A percentile compares a stretch with the other conserved stretches of the same genome.
Evolutionary conservation across 768 basidiomycete genomes (phyloP).

Genomic region (Lactifluus volemus): DNA sequence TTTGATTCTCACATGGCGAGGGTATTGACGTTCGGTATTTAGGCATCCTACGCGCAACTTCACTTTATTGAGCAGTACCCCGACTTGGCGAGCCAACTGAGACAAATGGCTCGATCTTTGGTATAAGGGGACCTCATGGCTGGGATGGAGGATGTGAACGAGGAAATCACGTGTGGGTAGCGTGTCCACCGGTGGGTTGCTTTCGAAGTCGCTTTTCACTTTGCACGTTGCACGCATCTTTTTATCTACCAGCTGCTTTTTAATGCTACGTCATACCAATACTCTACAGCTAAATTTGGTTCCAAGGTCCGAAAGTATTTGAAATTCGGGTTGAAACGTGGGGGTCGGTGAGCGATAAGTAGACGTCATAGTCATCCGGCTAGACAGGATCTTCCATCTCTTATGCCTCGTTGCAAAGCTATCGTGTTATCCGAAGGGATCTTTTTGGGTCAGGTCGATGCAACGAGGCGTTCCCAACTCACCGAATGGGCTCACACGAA

Average conservation of each 20-base stretch:
- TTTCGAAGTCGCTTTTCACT: neutral
- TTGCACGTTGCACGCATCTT: neutral
- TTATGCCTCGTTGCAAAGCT: neutral
- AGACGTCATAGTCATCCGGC: constrained; percentile 1
- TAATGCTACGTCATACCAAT: constrained; percentile 7
- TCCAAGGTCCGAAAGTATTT: constrained; percentile 1
- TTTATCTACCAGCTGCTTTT: constrained; percentile 6
- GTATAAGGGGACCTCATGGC: constrained; percentile 16
- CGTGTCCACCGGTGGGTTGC: neutral
- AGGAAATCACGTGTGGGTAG: neutral
- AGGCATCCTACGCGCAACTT: constrained; percentile 78
- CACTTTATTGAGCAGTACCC: constrained; percentile 82
- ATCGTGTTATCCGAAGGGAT: neutral
- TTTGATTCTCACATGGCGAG: neutral
- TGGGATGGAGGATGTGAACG: neutral
- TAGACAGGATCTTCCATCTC: neutral
- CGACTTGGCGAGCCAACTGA: constrained; percentile 65
- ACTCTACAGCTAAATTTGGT: neutral
- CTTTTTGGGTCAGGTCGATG: neutral
- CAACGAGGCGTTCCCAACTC: constrained; percentile 3
- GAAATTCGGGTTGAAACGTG: neutral
- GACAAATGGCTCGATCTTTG: constrained; percentile 37
- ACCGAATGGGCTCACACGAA: neutral
- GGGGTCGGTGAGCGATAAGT: neutral
- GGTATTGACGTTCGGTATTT: neutral